Evolutionary conservation across 345 rosid species (phyloP), one percentile per base, ranked within the genome.

Genomic region (Gossypium anomalum): DNA sequence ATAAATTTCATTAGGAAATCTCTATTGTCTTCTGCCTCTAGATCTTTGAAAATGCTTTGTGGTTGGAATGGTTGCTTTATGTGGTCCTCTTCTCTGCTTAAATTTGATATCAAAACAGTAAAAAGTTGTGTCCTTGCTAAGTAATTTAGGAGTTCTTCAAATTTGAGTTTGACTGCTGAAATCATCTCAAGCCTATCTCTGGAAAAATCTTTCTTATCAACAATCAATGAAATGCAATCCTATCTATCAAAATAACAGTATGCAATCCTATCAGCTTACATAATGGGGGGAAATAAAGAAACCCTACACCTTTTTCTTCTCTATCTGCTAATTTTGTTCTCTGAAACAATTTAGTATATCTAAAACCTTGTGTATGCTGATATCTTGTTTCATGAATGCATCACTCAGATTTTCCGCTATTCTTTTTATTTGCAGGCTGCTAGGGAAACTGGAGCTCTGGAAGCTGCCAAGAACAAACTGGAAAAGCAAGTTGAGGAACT

Each of bases 401-500:
- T 70, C 27, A n/a, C 48, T 70, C 48, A n/a, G 61, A 70, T 16
- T 64, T 62, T 65, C 56, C 76, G 13, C 65, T 70, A 2, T 41
- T 74, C 66, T 14, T n/a, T 25, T 44, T 23, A 76, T 73, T 57
- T 77, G 62, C 85, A 93, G 99, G 98, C 99, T 80, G 99, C 99
- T 25, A 89, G 89, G 82, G 94, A 95, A 89, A 95, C 98, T 45
- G 99, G 99, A 80, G 98, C 99, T 78, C 94, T 95, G 77, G 97
- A 95, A 83, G 99, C 94, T 73, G 99, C 99, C 73, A 95, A 95
- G 78, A 95, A 93, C 83, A 91, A 93, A 82, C 83, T 93, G 83
- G 98, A 95, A 86, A 95, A 93, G 86, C 97, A 93, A 85, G 99
- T 95, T 79, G 98, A 95, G 79, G 99, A 95, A 74, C 83, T 95